Evolutionary conservation across 2,329 filamentous ascomycete species (phyloP), one percentile per base, ranked within the genome.

Genomic region (Aspergillus uvarum): DNA sequence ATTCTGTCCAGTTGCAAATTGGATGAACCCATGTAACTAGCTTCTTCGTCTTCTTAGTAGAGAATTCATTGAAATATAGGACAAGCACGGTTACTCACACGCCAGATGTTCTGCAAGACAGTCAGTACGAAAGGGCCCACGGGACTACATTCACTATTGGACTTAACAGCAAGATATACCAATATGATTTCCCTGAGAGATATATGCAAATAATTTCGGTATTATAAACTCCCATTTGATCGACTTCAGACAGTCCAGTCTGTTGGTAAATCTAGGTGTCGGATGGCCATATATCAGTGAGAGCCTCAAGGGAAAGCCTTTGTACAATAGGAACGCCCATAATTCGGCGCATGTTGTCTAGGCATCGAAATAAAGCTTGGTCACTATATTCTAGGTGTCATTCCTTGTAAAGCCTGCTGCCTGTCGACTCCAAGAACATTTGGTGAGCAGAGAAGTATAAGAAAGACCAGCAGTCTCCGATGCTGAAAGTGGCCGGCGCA

Each of bases 1-100:
- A 99, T 96, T 77, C 95, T 93, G 90, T 99, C 95, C 72, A 98
- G 89, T 87, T 99, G 95, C 79, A 98, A 92, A 82, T 98, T 95
- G 48, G 94, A 98, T 72, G 91, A 93, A 78, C 95, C 95, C 81
- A 96, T 96, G 89, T 98, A 98, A 73, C 91, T 94, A 72, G 74
- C 64, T 51, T 65, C 60, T 53, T 22, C 62, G 71, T 64, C 26
- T 26, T 26, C 26, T 26, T 26, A 72, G 69, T 2, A 22, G 2
- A 22, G 67, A 38, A 58, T 44, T 21, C 38, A 50, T 56, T 42
- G 54, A 51, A 11, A 11, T 12, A 35, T 12, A 48, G 59, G 38
- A 35, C 38, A 31, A 49, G 48, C 59, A 48, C 61, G 52, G 63
- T 38, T 59, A 89, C 90, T 80, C 88, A 94, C 90, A 97, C 89